Conservation (phyloP, 345 rosid genomes). For the Ricinus communis region DNA sequence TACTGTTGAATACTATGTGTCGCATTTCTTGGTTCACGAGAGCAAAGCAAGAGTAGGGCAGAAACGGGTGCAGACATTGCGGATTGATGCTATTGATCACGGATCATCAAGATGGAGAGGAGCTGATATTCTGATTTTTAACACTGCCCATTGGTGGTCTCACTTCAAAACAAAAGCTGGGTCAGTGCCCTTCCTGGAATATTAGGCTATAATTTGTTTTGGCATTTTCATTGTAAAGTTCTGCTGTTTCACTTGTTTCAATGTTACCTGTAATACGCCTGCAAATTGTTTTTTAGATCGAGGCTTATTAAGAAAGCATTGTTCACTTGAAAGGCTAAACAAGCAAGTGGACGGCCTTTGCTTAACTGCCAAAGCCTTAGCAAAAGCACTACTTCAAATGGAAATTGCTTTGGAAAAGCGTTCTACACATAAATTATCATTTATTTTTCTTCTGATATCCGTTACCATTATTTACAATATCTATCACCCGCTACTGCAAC, state of each 20-base stretch:
- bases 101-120: conserved; percentile 93
- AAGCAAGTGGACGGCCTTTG: background rate
- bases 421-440: background rate
- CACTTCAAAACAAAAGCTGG: conserved; percentile 94
- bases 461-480: background rate
- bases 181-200: conserved; percentile 41
- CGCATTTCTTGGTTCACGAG: conserved; percentile 88
- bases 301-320: background rate
- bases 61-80: conserved; percentile 68
- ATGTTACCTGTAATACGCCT: background rate
- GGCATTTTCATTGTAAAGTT: background rate
- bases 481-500: conserved; percentile 13
- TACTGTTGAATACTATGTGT: conserved; percentile 77
- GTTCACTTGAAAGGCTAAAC: background rate
- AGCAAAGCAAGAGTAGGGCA: conserved; percentile 70
- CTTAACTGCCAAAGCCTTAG: background rate
- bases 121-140: conserved; percentile 83
- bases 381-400: background rate
- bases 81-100: conserved; percentile 81
- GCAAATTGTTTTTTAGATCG: background rate
- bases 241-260: background rate
- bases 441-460: background rate
- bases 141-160: conserved; percentile 99
- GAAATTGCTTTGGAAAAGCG: background rate
- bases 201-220: background rate